phyloP scores from a whole-genome alignment of 768 basidiomycete species.

The Phallus indusiatus region DNA sequence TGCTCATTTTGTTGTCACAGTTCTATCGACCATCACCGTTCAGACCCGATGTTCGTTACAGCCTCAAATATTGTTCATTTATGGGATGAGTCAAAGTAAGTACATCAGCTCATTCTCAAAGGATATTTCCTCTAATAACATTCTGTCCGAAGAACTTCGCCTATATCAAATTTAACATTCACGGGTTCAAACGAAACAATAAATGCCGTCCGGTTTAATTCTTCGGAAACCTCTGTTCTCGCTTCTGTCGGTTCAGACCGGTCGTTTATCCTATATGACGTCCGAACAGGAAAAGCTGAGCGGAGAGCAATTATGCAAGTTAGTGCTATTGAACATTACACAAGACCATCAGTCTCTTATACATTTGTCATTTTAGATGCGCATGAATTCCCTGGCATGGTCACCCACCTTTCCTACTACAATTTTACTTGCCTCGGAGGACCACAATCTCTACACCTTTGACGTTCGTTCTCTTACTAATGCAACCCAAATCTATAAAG shows the following conservation, averaged over 20 bases:
- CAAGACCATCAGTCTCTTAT: neutral
- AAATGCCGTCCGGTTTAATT: conserved; percentile 82
- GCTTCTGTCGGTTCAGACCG: conserved; percentile 92
- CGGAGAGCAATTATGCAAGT: conserved; percentile 86
- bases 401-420: conserved; percentile 92
- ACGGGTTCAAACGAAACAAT: conserved; percentile 85
- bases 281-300: conserved; percentile 94
- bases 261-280: conserved; percentile 93
- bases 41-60: conserved; percentile 85
- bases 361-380: conserved; percentile 45
- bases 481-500: conserved; percentile 93
- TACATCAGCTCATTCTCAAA: neutral
- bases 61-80: conserved; percentile 90
- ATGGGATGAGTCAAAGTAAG: conserved; percentile 97
- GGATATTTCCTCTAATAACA: too few species aligned
- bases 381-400: conserved; percentile 85
- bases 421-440: conserved; percentile 92
- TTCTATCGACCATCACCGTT: conserved; percentile 89
- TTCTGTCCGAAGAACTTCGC: conserved; percentile 49
- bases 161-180: conserved; percentile 81
- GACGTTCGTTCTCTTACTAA: conserved; percentile 78
- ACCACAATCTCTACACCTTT: conserved; percentile 97
- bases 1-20: conserved; percentile 29
- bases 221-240: conserved; percentile 89
- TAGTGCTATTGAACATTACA: conserved; percentile 12